phyloP scores from a whole-genome alignment of 1,284 basidiomycete species.

The Sanghuangporus baumii region DNA sequence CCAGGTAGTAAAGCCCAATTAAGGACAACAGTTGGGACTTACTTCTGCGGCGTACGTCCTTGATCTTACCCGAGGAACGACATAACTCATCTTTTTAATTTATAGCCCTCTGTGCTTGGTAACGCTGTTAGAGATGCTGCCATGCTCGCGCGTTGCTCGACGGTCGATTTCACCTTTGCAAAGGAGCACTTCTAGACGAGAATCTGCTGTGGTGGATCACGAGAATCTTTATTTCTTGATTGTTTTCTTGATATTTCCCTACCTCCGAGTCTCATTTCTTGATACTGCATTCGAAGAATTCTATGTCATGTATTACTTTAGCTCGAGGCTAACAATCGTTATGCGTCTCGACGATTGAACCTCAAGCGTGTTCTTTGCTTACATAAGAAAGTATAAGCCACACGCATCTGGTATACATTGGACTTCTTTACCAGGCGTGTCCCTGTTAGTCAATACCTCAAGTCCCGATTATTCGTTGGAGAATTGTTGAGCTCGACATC shows the following conservation, averaged over 20 bases:
- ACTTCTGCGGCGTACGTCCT: slow-evolving; percentile 64
- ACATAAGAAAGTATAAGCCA: background rate
- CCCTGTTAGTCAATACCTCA: background rate
- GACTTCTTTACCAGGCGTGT: background rate
- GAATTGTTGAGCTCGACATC: no score
- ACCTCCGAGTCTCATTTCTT: background rate
- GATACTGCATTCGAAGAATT: background rate
- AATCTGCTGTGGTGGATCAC: background rate
- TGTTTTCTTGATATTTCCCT: background rate
- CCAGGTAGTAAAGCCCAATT: slow-evolving; percentile 71
- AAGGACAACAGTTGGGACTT: slow-evolving; percentile 78
- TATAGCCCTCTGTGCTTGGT: slow-evolving; percentile 54
- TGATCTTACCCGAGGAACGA: slow-evolving; percentile 10
- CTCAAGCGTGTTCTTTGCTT: background rate
- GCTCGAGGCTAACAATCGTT: slow-evolving; percentile 13
- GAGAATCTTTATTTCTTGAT: background rate
- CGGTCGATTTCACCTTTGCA: slow-evolving; percentile 73
- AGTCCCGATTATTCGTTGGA: no score
- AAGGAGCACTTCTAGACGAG: slow-evolving; percentile 41
- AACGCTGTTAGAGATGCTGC: slow-evolving; percentile 71
- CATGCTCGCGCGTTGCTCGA: slow-evolving; percentile 43
- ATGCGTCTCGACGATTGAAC: background rate
- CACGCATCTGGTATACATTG: background rate
- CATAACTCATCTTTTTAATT: background rate
- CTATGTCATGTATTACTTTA: background rate